Percentiles rank a stretch among this genome's conserved stretches.
Evolutionary conservation across 2,329 filamentous ascomycete genomes (phyloP).

Genomic region (Scedosporium minutisporum): DNA sequence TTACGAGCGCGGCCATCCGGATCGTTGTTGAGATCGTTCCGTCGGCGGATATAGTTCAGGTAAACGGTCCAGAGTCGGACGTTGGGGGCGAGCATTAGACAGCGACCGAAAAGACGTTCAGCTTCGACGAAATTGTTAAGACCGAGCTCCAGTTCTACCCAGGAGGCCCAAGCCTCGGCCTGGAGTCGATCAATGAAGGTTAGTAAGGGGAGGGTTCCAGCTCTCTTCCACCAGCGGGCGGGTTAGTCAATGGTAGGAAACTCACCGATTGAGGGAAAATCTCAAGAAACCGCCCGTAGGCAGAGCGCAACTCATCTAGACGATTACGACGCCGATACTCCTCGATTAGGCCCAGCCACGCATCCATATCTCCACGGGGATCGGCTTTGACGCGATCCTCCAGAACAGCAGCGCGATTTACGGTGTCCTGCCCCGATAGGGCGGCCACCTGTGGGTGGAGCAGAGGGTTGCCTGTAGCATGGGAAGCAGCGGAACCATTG

Average conservation of each 20-base stretch:
- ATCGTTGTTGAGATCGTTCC: conserved; percentile 77
- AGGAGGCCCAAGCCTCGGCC: conserved; percentile 87
- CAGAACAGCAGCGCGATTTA: conserved; percentile 67
- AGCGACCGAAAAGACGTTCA: conserved; percentile 74
- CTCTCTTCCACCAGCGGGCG: too few species aligned
- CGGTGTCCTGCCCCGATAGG: conserved; percentile 10
- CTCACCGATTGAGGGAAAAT: conserved; percentile 87
- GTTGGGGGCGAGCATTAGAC: conserved; percentile 68
- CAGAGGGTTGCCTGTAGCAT: neutral
- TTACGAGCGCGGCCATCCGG: conserved; percentile 64
- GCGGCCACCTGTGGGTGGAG: neutral
- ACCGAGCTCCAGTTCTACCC: conserved; percentile 81
- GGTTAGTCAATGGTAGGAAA: conserved; percentile 16
- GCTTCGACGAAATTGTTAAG: conserved; percentile 72
- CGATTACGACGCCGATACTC: conserved; percentile 77
- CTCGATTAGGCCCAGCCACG: conserved; percentile 79
- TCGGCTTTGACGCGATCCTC: conserved; percentile 91
- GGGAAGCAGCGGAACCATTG: conserved; percentile 3
- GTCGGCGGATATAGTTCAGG: conserved; percentile 85
- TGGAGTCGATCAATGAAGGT: conserved; percentile 34
- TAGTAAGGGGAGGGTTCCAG: neutral
- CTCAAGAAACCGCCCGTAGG: conserved; percentile 79
- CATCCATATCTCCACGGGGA: conserved; percentile 82
- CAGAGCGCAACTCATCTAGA: conserved; percentile 67
- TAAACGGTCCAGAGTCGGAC: conserved; percentile 88